Conservation (phyloP, 768 basidiomycete species). For the Zangia roseola region DNA sequence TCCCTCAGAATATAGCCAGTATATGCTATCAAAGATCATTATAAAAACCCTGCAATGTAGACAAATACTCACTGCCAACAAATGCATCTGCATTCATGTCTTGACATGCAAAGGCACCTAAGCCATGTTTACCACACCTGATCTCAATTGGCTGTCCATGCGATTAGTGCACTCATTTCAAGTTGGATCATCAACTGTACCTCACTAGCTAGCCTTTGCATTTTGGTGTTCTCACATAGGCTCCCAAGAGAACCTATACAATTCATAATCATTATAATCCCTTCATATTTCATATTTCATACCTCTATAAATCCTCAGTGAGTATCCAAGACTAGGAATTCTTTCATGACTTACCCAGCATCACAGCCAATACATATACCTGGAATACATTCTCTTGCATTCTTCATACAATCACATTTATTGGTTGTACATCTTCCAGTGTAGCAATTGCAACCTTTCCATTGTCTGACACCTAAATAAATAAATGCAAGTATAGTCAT, state of each 20-base stretch:
- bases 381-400: slow-evolving; percentile 50
- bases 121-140: slow-evolving; percentile 35
- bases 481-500: not conserved
- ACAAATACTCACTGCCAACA: slow-evolving; percentile 32
- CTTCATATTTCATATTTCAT: too few species aligned
- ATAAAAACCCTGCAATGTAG: not conserved
- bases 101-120: slow-evolving; percentile 45
- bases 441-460: slow-evolving; percentile 10
- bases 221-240: slow-evolving; percentile 29
- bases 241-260: slow-evolving; percentile 16
- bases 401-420: slow-evolving; percentile 38
- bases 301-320: slow-evolving; percentile 20
- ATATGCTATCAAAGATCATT: slow-evolving; percentile 36
- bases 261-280: not conserved
- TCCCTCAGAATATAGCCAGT: slow-evolving; percentile 27
- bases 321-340: not conserved
- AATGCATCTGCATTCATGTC: slow-evolving; percentile 21
- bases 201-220: slow-evolving; percentile 22
- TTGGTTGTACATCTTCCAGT: slow-evolving; percentile 29
- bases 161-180: not conserved
- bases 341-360: slow-evolving; percentile 34
- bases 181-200: slow-evolving; percentile 10
- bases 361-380: slow-evolving; percentile 47
- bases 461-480: slow-evolving; percentile 14
- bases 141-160: slow-evolving; percentile 35